These are phyloP conservation scores for Metschnikowia corniflorae DNA, from an alignment of 805 yeast genomes.

Conservation along the genomic window DNA sequence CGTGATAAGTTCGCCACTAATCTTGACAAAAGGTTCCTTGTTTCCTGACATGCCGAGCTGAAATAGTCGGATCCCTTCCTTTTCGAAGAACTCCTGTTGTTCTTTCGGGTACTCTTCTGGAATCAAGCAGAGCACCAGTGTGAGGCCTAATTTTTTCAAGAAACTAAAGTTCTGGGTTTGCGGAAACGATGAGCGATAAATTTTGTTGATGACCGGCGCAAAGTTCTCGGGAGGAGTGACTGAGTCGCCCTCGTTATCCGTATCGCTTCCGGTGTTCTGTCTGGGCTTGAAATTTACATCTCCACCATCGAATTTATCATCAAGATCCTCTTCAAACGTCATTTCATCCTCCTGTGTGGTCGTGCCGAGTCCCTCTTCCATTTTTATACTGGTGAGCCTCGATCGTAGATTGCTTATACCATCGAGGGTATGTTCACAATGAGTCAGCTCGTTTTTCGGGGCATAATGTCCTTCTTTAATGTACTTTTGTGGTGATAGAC, in stretches of 20 bases:
- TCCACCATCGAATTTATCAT: slow-evolving; percentile 35
- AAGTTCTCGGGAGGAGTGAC: slow-evolving; percentile 86
- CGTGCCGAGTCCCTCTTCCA: slow-evolving; percentile 25
- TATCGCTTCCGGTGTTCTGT: slow-evolving; percentile 7
- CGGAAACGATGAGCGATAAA: slow-evolving; percentile 90
- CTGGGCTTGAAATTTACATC: slow-evolving; percentile 21
- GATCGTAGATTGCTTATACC: slow-evolving; percentile 37
- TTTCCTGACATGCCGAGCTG: slow-evolving; percentile 95
- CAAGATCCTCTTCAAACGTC: slow-evolving; percentile 39
- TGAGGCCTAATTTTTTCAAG: slow-evolving; percentile 57
- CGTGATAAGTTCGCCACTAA: slow-evolving; percentile 61
- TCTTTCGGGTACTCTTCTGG: slow-evolving; percentile 90
- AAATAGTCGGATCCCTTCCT: slow-evolving; percentile 62
- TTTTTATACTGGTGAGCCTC: slow-evolving; percentile 24
- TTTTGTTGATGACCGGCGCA: slow-evolving; percentile 66
- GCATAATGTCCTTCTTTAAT: too few species aligned
- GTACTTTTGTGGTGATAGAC: slow-evolving; percentile 1
- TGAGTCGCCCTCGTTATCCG: slow-evolving; percentile 14
- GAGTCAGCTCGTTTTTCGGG: too few species aligned
- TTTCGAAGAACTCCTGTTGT: slow-evolving; percentile 59
- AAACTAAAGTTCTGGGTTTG: slow-evolving; percentile 76
- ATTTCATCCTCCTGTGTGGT: slow-evolving; percentile 27
- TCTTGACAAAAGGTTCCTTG: slow-evolving; percentile 88
- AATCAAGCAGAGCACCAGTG: slow-evolving; percentile 75
- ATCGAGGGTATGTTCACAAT: too few species aligned